Percentiles rank a stretch among this genome's conserved stretches.
Conservation (phyloP, 169 alveolate genomes). For the Plasmodium knowlesi region DNA sequence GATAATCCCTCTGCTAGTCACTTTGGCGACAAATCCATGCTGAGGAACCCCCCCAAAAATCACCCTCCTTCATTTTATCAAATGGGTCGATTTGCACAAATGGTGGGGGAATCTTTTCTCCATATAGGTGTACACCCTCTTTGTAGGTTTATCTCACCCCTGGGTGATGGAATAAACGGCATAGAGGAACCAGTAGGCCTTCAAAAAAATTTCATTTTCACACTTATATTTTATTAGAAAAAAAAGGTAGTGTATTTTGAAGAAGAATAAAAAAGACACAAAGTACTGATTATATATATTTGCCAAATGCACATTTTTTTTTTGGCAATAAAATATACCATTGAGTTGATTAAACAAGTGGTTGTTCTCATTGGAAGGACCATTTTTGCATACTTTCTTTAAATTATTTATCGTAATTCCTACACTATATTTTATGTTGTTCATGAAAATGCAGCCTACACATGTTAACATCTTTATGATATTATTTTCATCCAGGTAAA, state of each 20-base stretch:
- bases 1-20: background rate
- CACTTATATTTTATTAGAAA: slow-evolving; percentile 47
- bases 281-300: slow-evolving; percentile 44
- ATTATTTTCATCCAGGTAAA: slow-evolving; percentile 16
- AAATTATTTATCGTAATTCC: slow-evolving; percentile 11
- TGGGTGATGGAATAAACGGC: slow-evolving; percentile 45
- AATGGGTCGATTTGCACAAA: background rate
- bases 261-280: slow-evolving; percentile 48
- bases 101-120: background rate
- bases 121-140: background rate
- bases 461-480: slow-evolving; percentile 2
- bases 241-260: slow-evolving; percentile 58
- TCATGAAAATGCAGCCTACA: slow-evolving; percentile 63
- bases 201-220: slow-evolving; percentile 14
- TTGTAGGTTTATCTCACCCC: background rate
- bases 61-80: background rate
- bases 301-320: slow-evolving; percentile 15
- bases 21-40: background rate
- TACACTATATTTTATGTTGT: slow-evolving; percentile 29
- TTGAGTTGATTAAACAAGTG: slow-evolving; percentile 65
- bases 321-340: slow-evolving; percentile 3
- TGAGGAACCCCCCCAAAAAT: background rate
- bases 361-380: slow-evolving; percentile 22
- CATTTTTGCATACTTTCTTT: background rate
- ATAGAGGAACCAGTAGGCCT: slow-evolving; percentile 43